Evolutionary conservation across 352 stramenopile species (phyloP).

Genomic region (Phytophthora capsici): DNA sequence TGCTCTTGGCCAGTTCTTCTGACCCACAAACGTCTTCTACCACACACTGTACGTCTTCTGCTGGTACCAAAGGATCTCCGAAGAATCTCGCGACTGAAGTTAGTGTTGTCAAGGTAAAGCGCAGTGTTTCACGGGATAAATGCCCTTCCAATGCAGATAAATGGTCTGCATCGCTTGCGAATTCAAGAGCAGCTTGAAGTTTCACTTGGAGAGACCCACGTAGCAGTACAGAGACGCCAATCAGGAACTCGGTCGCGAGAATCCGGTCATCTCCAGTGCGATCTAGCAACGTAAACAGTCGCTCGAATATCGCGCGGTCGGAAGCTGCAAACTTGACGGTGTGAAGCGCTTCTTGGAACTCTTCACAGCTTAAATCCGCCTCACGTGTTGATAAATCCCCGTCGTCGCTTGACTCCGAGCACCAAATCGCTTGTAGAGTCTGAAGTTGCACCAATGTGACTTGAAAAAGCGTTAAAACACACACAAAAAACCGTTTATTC

Average conservation of each 20-base stretch:
- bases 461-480: constrained; percentile 13
- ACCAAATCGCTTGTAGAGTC: constrained; percentile 37
- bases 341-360: constrained; percentile 54
- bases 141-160: not conserved
- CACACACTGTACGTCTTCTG: constrained; percentile 36
- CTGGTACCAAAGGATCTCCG: constrained; percentile 52
- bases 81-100: constrained; percentile 58
- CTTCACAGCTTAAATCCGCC: constrained; percentile 42
- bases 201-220: constrained; percentile 48
- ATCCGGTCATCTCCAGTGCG: constrained; percentile 62
- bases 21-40: constrained; percentile 15
- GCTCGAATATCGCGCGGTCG: constrained; percentile 60
- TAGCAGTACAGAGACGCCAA: constrained; percentile 50
- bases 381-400: constrained; percentile 16
- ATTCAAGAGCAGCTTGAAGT: constrained; percentile 48
- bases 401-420: not conserved
- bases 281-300: constrained; percentile 69
- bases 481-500: not conserved
- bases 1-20: constrained; percentile 35
- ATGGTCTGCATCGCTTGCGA: constrained; percentile 7
- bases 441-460: constrained; percentile 51
- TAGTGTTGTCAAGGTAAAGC: constrained; percentile 58
- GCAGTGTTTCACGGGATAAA: constrained; percentile 34
- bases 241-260: constrained; percentile 48
- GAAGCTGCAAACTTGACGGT: constrained; percentile 47